These are phyloP conservation scores for Auricularia cornea DNA, from an alignment of 768 basidiomycete genomes.

Conservation along the genomic window DNA sequence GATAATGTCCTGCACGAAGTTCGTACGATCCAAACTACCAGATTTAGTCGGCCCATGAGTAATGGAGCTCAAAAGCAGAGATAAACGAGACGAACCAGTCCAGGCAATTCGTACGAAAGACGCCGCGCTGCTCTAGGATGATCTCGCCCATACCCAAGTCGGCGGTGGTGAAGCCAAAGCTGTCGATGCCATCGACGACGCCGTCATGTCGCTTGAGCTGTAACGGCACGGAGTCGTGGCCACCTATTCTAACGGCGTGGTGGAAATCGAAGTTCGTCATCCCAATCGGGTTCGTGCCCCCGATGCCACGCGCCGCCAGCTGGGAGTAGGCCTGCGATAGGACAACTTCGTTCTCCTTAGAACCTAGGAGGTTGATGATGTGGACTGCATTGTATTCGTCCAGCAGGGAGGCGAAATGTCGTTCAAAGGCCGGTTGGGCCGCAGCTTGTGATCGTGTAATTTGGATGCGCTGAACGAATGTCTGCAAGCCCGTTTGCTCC, in stretches of 20 bases:
- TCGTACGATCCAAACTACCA: slow-evolving; percentile 85
- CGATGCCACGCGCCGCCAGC: slow-evolving; percentile 58
- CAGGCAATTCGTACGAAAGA: slow-evolving; percentile 91
- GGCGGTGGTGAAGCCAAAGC: slow-evolving; percentile 80
- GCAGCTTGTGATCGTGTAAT: slow-evolving; percentile 86
- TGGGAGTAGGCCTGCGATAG: slow-evolving; percentile 76
- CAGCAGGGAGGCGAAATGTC: slow-evolving; percentile 80
- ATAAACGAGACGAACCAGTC: slow-evolving; percentile 67
- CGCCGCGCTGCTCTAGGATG: slow-evolving; percentile 83
- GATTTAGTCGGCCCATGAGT: not conserved
- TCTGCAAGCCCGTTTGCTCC: slow-evolving; percentile 95
- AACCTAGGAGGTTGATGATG: slow-evolving; percentile 84
- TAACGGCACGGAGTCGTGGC: slow-evolving; percentile 77
- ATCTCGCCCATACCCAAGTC: slow-evolving; percentile 56
- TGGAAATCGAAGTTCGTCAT: slow-evolving; percentile 96
- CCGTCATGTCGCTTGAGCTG: slow-evolving; percentile 63
- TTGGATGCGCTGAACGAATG: slow-evolving; percentile 90
- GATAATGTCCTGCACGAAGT: slow-evolving; percentile 93
- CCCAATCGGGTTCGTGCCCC: slow-evolving; percentile 49
- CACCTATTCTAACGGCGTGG: slow-evolving; percentile 63
- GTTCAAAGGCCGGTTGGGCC: slow-evolving; percentile 94
- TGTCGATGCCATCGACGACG: slow-evolving; percentile 58
- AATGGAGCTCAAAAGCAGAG: slow-evolving; percentile 3
- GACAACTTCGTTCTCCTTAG: slow-evolving; percentile 84
- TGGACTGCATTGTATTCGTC: slow-evolving; percentile 82